Percentiles rank a stretch among this genome's conserved stretches.
These are phyloP conservation scores for Saccharum spontaneum DNA, from an alignment of 176 grass and related monocot species.

Conservation along the genomic window DNA sequence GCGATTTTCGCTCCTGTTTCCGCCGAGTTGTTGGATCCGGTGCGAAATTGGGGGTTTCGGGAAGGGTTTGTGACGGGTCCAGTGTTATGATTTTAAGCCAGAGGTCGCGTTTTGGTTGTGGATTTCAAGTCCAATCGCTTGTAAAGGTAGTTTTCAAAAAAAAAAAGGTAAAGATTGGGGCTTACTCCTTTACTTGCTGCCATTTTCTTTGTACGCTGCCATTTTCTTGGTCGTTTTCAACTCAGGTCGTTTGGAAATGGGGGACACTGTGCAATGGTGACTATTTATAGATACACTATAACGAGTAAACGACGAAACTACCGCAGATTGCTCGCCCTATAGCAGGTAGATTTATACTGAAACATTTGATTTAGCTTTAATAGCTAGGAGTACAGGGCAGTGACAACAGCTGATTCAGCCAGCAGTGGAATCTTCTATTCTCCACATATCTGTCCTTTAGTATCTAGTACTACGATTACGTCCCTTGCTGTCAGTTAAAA, in stretches of 20 bases:
- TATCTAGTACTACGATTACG: not conserved
- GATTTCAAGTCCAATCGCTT: not conserved
- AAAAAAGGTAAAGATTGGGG: too few relatives aligned
- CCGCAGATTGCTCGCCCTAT: not conserved
- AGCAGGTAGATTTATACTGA: not conserved
- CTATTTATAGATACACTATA: not conserved
- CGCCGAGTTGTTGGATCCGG: not conserved
- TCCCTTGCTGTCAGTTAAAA: not conserved
- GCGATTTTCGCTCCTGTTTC: not conserved
- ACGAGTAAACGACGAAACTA: not conserved
- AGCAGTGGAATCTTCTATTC: conserved; percentile 9
- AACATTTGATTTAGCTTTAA: not conserved
- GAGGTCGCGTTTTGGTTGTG: not conserved
- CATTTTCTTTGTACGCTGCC: not conserved
- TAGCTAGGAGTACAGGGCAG: not conserved
- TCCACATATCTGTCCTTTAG: conserved; percentile 18
- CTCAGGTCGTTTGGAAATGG: not conserved
- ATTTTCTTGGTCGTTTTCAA: not conserved
- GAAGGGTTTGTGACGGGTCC: not conserved
- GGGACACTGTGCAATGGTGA: not conserved
- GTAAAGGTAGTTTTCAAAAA: not conserved
- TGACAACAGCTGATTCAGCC: conserved; percentile 1
- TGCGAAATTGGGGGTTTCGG: not conserved
- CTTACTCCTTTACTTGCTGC: not conserved
- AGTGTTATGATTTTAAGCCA: not conserved